Base-by-base conservation (phyloP, 2,329 filamentous ascomycete species). In the Aspergillus quadrilineatus region DNA sequence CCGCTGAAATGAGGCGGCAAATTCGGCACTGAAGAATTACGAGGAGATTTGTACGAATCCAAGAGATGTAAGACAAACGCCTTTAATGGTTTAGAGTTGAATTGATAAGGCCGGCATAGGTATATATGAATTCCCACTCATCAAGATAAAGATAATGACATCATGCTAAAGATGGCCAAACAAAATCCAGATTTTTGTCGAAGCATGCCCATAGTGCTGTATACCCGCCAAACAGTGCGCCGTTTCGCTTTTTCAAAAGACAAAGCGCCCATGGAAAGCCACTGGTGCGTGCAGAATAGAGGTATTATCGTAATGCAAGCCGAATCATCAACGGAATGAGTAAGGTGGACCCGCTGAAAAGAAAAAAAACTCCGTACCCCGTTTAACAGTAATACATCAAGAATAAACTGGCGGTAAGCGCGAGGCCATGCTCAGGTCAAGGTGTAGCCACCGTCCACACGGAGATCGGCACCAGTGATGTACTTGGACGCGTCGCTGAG, bases 401-500 rank as follows among this genome's bases (percentile, higher is more conserved):
- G 22, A 56, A 34, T n/a, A 28, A 10, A 47, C 42, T 55, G 46
- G 29, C 28, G 48, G 15, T 17, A 47, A 30, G 15, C 12, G 29
- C 29, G n/a, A 17, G n/a, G 7, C n/a, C 9, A 37, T 39, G 3
- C 12, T 73, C 83, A 91, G 57, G 88, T 91, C 60, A 90, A 78
- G n/a, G 89, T 92, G 77, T 92, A 95, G n/a, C 90, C 90, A 58
- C 91, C 91, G 65, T 95, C 91, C 37, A 95, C 90, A 29, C 90
- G 82, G 64, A 94, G 79, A 64, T 94, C 89, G 1, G 89, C 88
- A 4, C 90, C 83, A 8, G 84, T 87, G 58, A 92, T 85, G 73
- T 92, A 93, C 49, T 79, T 80, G 50, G 85, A 85, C 2, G 91
- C 90, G 67, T 94, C 90, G 57, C 88, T 92, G 41, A 91, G 83